phyloP scores from a whole-genome alignment of 2,329 filamentous ascomycete genomes.

The Ceratocystis ficicola region DNA sequence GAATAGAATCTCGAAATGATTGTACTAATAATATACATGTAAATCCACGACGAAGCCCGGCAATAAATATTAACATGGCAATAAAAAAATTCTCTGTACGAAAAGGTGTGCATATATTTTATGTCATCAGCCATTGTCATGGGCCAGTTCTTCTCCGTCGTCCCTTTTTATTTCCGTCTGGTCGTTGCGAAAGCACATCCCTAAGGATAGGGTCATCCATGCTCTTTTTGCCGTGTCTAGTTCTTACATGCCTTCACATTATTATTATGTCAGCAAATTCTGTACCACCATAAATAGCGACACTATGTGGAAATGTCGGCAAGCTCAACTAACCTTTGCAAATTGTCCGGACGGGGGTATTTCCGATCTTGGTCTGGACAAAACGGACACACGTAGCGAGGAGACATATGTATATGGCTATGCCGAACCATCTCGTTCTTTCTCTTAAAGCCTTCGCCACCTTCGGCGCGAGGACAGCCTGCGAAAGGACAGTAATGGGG shows the following conservation, averaged over 20 bases:
- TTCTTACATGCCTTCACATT: constrained; percentile 64
- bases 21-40: no score
- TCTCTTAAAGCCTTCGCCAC: constrained; percentile 57
- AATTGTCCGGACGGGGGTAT: constrained; percentile 88
- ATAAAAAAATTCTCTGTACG: no score
- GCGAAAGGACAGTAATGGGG: constrained; percentile 55
- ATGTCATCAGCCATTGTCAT: constrained; percentile 23
- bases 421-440: constrained; percentile 65
- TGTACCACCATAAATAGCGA: not conserved
- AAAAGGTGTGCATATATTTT: not conserved
- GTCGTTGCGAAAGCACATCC: constrained; percentile 73
- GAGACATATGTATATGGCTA: constrained; percentile 84
- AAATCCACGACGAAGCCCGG: no score
- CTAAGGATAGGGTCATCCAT: constrained; percentile 73
- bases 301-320: not conserved
- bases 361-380: constrained; percentile 88
- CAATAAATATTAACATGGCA: not conserved
- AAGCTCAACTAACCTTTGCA: constrained; percentile 59
- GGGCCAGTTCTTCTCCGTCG: constrained; percentile 53
- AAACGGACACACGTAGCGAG: constrained; percentile 92
- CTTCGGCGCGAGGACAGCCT: constrained; percentile 50
- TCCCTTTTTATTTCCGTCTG: constrained; percentile 71
- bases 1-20: not conserved
- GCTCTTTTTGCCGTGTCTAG: constrained; percentile 80
- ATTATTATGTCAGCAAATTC: constrained; percentile 12